Percentiles rank a stretch among this genome's conserved stretches.
Conservation (phyloP, 495 filamentous ascomycete genomes). For the Tuber indicum region DNA sequence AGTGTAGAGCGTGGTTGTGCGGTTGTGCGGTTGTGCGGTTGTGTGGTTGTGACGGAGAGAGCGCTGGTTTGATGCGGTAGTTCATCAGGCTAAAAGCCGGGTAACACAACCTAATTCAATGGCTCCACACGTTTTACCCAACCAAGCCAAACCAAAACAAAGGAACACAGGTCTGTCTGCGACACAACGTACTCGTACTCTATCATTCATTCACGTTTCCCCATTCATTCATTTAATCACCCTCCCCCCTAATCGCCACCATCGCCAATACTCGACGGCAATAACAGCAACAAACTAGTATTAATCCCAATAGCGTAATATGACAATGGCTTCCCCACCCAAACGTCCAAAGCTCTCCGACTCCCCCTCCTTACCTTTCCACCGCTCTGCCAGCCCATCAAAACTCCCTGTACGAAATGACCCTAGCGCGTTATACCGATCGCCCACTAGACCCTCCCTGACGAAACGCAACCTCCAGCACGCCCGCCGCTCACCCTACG, state of each 20-base stretch:
- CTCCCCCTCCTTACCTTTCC: constrained; percentile 8
- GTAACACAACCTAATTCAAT: neutral
- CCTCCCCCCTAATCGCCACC: neutral
- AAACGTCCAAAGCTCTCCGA: constrained; percentile 25
- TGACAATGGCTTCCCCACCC: constrained; percentile 14
- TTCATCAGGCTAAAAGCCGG: neutral
- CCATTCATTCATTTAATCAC: neutral
- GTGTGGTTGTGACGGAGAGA: neutral
- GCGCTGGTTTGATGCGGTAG: neutral
- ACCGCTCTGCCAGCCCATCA: constrained; percentile 10
- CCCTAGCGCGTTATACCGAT: constrained; percentile 12
- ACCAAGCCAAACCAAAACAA: constrained; percentile 31
- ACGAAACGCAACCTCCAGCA: neutral
- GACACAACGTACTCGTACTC: constrained; percentile 7
- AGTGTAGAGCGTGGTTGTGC: neutral
- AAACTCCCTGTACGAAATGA: constrained; percentile 30
- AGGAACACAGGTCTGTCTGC: constrained; percentile 10
- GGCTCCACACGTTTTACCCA: neutral
- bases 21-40: neutral
- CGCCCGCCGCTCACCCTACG: constrained; percentile 14
- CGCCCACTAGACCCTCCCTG: neutral
- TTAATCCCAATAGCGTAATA: neutral
- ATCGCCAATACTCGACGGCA: neutral
- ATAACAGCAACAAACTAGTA: constrained; percentile 16
- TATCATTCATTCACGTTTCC: neutral